A percentile compares a stretch with the other conserved stretches of the same genome.
Evolutionary conservation across 2,329 filamentous ascomycete genomes (phyloP).

Genomic region (Fusarium floridanum): DNA sequence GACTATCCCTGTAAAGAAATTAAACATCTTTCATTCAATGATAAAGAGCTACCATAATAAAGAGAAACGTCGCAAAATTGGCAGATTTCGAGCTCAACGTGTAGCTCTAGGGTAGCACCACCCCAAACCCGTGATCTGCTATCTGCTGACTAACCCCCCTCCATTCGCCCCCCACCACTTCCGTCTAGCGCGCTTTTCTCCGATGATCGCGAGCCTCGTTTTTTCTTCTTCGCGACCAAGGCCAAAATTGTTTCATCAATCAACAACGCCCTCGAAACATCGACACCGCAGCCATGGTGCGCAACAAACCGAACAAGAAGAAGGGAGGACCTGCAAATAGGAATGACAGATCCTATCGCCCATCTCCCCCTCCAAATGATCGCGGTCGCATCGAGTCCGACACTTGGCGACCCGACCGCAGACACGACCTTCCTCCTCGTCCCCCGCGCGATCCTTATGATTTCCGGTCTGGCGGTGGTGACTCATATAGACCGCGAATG

Average conservation of each 20-base stretch:
- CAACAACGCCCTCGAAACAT: constrained; percentile 1
- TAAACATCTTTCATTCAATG: not conserved
- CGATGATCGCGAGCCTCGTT: not conserved
- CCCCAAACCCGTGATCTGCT: not conserved
- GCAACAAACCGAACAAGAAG: constrained; percentile 22
- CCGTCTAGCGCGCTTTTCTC: not conserved
- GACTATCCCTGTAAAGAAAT: rapidly evolving
- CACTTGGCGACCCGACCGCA: constrained; percentile 48
- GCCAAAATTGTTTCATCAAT: constrained; percentile 12
- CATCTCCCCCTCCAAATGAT: constrained; percentile 21
- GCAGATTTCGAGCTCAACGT: not conserved
- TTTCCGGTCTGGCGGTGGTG: constrained; percentile 26
- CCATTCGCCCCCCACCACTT: not conserved
- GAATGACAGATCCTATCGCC: constrained; percentile 34
- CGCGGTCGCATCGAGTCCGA: constrained; percentile 44
- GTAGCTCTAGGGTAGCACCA: not conserved
- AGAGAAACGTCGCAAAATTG: not conserved
- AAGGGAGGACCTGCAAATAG: constrained; percentile 26
- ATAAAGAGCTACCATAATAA: not conserved
- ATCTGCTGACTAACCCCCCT: not conserved
- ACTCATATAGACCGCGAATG: constrained; percentile 49
- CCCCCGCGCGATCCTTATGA: constrained; percentile 45
- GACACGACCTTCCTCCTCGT: constrained; percentile 35
- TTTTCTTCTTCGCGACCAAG: not conserved
- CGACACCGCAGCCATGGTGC: constrained; percentile 21